Evolutionary conservation across 345 rosid genomes (phyloP).

Genomic region (Reutealis trisperma): DNA sequence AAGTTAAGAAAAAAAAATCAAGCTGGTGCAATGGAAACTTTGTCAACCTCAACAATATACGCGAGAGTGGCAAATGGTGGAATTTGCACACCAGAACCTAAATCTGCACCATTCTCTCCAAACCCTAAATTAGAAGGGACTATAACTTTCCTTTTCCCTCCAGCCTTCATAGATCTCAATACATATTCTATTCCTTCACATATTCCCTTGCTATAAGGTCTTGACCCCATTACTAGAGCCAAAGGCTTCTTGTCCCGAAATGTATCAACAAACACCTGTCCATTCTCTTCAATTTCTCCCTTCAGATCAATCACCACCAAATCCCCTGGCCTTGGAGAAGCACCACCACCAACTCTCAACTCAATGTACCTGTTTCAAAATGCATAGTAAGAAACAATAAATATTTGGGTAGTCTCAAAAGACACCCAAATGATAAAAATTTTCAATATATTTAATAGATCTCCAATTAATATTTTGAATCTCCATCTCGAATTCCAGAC

Average conservation of each 20-base stretch:
- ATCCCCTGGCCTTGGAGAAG: slow-evolving; percentile 72
- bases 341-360: slow-evolving; percentile 82
- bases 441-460: too few relatives aligned
- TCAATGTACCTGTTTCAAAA: slow-evolving; percentile 65
- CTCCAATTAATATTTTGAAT: too few relatives aligned
- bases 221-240: slow-evolving; percentile 77
- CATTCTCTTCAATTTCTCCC: slow-evolving; percentile 64
- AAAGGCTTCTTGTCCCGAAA: slow-evolving; percentile 60
- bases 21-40: slow-evolving; percentile 90
- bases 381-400: too few relatives aligned
- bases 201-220: slow-evolving; percentile 76
- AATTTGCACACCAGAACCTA: slow-evolving; percentile 63
- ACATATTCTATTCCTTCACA: slow-evolving; percentile 78
- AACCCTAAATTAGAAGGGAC: slow-evolving; percentile 73
- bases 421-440: too few relatives aligned
- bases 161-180: slow-evolving; percentile 77
- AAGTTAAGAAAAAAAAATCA: slow-evolving; percentile 38
- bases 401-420: too few relatives aligned
- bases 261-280: slow-evolving; percentile 67
- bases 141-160: slow-evolving; percentile 79
- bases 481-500: too few relatives aligned
- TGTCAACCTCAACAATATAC: slow-evolving; percentile 72
- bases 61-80: slow-evolving; percentile 70
- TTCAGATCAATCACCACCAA: slow-evolving; percentile 76
- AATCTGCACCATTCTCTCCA: slow-evolving; percentile 70